These are phyloP conservation scores for Mycena citricolor DNA, from an alignment of 1,284 basidiomycete genomes.

Conservation along the genomic window DNA sequence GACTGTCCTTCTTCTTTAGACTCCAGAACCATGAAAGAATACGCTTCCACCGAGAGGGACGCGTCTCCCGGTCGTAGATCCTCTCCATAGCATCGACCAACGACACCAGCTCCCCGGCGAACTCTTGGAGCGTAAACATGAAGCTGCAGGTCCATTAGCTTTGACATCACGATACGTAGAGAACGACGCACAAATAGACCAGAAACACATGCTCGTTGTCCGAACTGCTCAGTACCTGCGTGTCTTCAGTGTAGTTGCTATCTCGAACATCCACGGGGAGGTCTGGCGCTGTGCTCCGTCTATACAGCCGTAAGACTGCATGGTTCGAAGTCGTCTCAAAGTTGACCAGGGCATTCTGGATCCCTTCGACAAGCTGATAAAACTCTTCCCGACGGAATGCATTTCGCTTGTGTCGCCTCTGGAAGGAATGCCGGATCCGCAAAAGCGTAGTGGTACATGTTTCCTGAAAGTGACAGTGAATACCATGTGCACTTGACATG, in stretches of 20 bases:
- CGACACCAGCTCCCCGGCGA: constrained; percentile 77
- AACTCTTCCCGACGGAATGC: constrained; percentile 58
- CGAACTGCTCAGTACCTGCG: constrained; percentile 33
- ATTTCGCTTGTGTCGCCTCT: constrained; percentile 28
- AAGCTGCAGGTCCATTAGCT: constrained; percentile 52
- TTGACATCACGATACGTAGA: background rate
- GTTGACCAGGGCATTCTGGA: constrained; percentile 66
- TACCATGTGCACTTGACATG: no score
- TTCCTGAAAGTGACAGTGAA: constrained; percentile 39
- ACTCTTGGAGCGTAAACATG: constrained; percentile 92
- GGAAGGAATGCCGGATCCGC: constrained; percentile 64
- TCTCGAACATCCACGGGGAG: constrained; percentile 29
- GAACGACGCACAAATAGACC: constrained; percentile 78
- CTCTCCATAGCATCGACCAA: constrained; percentile 81
- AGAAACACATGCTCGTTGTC: constrained; percentile 76
- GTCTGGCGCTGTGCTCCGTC: constrained; percentile 49
- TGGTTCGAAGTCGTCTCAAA: constrained; percentile 85
- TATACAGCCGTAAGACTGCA: constrained; percentile 76
- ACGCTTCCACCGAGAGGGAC: constrained; percentile 42
- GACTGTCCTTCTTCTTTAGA: constrained; percentile 12
- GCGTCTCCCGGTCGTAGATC: constrained; percentile 52
- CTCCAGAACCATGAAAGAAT: constrained; percentile 25
- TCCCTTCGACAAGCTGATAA: constrained; percentile 57
- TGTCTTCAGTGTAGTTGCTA: constrained; percentile 36
- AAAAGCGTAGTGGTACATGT: constrained; percentile 61